Evolutionary conservation across 2,329 filamentous ascomycete genomes (phyloP).

Genomic region (Botrytis deweyae): DNA sequence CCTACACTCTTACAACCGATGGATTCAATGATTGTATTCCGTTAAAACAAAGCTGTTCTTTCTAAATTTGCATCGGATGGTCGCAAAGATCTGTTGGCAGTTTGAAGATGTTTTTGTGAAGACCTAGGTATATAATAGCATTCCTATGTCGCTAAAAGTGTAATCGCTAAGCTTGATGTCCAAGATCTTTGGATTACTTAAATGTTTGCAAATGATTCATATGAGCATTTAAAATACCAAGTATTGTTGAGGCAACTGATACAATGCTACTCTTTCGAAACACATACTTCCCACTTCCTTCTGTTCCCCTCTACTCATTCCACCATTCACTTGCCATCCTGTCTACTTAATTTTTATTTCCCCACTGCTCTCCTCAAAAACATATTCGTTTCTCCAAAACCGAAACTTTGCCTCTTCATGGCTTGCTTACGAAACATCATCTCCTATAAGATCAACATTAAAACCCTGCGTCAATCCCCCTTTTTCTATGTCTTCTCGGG

Average conservation of each 20-base stretch:
- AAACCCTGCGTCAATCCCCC: background rate
- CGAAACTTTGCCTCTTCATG: background rate
- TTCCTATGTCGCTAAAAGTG: background rate
- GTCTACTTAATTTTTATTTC: background rate
- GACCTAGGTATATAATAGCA: background rate
- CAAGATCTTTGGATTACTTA: background rate
- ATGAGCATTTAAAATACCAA: background rate
- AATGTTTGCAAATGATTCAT: background rate
- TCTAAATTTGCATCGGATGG: background rate
- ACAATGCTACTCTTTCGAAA: background rate
- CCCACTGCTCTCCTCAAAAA: background rate
- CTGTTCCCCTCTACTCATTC: background rate
- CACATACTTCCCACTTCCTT: background rate
- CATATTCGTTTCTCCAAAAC: background rate
- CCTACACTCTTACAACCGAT: no score
- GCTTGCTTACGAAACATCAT: background rate
- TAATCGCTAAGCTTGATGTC: background rate
- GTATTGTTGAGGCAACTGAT: background rate
- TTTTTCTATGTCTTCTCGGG: no score
- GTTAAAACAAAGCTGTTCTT: background rate
- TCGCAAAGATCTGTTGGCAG: background rate
- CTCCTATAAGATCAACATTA: background rate
- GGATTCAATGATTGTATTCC: background rate
- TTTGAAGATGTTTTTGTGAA: background rate
- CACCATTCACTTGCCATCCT: background rate